A percentile compares a stretch with the other conserved stretches of the same genome.
Conservation (phyloP, 2,329 filamentous ascomycete genomes). For the Trematosphaeria pertusa region DNA sequence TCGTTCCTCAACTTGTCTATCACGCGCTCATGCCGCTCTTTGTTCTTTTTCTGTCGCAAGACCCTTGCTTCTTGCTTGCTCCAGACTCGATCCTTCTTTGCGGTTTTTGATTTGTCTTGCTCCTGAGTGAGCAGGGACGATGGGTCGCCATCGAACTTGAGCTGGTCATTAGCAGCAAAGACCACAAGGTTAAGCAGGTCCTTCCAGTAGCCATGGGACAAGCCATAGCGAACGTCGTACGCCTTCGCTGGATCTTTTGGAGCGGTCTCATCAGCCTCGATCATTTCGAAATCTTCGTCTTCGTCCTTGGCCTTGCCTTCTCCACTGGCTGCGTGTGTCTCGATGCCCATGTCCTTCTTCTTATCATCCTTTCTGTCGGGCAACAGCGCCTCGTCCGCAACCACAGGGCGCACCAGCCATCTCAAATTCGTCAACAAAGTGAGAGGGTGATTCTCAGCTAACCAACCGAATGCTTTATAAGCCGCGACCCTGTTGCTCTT, state of each 20-base stretch:
- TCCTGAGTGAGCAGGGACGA: constrained; percentile 50
- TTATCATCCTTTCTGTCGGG: constrained; percentile 28
- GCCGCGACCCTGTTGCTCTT: constrained; percentile 59
- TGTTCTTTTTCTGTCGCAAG: constrained; percentile 40
- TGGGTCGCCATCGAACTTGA: constrained; percentile 53
- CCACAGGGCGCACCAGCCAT: constrained; percentile 64
- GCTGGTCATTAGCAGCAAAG: constrained; percentile 57
- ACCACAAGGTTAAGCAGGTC: constrained; percentile 65
- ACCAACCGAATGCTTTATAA: constrained; percentile 64
- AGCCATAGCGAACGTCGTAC: constrained; percentile 42
- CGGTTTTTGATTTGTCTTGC: constrained; percentile 22
- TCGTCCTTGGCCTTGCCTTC: constrained; percentile 11
- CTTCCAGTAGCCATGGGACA: constrained; percentile 69
- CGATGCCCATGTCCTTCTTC: neutral
- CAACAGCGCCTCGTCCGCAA: constrained; percentile 60
- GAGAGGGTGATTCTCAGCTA: constrained; percentile 61
- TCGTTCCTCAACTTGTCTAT: constrained; percentile 53
- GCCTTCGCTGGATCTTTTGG: constrained; percentile 21
- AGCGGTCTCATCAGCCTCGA: constrained; percentile 50
- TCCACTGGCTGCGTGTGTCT: neutral
- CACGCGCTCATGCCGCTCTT: constrained; percentile 52
- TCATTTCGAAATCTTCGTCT: constrained; percentile 49
- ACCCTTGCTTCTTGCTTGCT: constrained; percentile 29
- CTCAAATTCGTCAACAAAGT: constrained; percentile 62
- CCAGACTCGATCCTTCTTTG: constrained; percentile 28